Conservation (phyloP, 2,329 filamentous ascomycete species). For the Verticillium albo-atrum region DNA sequence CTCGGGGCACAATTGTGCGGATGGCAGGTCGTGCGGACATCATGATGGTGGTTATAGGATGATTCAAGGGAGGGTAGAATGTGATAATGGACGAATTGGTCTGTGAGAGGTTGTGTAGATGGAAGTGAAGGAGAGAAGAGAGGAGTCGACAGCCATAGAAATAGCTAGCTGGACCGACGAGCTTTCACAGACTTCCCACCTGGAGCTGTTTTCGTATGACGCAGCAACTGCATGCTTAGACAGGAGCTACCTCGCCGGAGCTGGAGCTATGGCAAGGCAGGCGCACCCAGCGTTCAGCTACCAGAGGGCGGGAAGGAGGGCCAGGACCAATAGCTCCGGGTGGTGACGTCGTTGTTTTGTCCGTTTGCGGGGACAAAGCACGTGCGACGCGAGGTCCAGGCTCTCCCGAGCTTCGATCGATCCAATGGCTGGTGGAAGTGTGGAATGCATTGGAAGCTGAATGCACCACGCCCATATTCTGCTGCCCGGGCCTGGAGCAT, state of each 20-base stretch:
- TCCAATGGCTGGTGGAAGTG: background rate
- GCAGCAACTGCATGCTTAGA: background rate
- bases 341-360: slow-evolving; percentile 8
- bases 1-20: slow-evolving; percentile 20
- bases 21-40: slow-evolving; percentile 23
- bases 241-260: background rate
- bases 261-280: background rate
- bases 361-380: background rate
- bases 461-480: background rate
- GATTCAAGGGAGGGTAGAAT: background rate
- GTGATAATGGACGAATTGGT: no score
- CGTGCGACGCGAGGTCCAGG: background rate
- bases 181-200: no score
- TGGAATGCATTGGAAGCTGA: background rate
- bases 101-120: no score
- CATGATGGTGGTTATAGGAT: slow-evolving; percentile 17
- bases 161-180: background rate
- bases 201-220: slow-evolving; percentile 1
- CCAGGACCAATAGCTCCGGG: slow-evolving; percentile 8
- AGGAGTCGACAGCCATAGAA: background rate
- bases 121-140: background rate
- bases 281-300: background rate
- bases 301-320: background rate
- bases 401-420: background rate
- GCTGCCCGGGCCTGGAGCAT: background rate